Percentiles rank a stretch among this genome's conserved stretches.
Evolutionary conservation across 169 alveolate species (phyloP).

Genomic region (Plasmodium cynomolgi): DNA sequence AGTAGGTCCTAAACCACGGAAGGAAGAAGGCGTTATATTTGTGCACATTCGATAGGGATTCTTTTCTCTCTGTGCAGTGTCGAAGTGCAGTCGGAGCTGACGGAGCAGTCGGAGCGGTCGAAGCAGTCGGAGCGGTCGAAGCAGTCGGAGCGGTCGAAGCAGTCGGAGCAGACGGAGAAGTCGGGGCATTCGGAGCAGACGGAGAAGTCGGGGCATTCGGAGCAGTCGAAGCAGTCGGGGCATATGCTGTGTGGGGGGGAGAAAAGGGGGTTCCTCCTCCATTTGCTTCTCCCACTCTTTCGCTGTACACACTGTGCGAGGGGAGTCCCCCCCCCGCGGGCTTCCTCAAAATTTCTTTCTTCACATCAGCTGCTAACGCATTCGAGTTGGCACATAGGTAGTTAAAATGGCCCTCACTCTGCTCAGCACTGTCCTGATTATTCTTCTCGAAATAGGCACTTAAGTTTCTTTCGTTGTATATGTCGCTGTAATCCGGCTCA

Average conservation of each 20-base stretch:
- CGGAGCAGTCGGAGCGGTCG: too few relatives aligned
- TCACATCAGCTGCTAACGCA: not conserved
- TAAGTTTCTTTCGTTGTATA: constrained; percentile 26
- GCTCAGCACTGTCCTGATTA: not conserved
- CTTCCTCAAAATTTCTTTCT: constrained; percentile 1
- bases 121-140: not conserved
- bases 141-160: not conserved
- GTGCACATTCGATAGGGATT: constrained; percentile 6
- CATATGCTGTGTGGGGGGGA: not conserved
- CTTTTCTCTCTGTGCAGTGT: not conserved
- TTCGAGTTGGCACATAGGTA: constrained; percentile 37
- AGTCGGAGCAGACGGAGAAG: not conserved
- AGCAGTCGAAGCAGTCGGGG: not conserved
- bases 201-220: too few relatives aligned
- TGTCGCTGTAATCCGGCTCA: constrained; percentile 54
- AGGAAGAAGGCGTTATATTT: constrained; percentile 64
- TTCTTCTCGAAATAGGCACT: constrained; percentile 55
- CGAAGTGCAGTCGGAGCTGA: not conserved
- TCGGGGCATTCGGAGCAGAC: not conserved
- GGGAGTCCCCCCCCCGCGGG: not conserved
- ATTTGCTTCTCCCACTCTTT: not conserved
- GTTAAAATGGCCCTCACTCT: constrained; percentile 16
- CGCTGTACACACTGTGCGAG: not conserved
- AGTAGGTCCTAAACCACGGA: constrained; percentile 51
- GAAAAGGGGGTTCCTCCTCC: not conserved